phyloP scores from a whole-genome alignment of 257 asterid species.

The Solanum bukasovii region DNA sequence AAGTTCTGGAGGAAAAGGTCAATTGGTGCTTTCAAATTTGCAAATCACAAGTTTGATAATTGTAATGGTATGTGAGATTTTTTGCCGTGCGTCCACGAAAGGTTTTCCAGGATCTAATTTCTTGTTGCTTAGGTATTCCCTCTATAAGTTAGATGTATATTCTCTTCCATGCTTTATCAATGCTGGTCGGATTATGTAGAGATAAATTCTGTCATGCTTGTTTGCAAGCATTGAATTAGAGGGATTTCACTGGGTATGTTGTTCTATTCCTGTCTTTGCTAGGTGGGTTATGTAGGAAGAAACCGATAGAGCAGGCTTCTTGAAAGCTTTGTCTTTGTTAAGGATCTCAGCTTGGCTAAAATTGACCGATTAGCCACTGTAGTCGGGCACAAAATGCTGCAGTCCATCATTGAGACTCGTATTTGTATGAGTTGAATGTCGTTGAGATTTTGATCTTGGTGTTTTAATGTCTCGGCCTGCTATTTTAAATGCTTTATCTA shows the following conservation, averaged over 20 bases:
- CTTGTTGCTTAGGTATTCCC: not conserved
- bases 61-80: not conserved
- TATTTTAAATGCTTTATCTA: not conserved
- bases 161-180: not conserved
- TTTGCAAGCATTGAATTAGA: not conserved
- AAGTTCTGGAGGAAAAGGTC: not conserved
- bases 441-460: not conserved
- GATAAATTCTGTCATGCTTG: not conserved
- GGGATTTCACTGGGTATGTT: not conserved
- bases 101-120: not conserved
- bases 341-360: not conserved
- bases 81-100: not conserved
- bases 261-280: not conserved
- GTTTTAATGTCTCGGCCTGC: not conserved
- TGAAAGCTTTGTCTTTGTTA: not conserved
- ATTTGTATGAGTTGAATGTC: not conserved
- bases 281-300: not conserved
- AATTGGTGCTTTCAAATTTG: not conserved
- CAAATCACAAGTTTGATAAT: not conserved
- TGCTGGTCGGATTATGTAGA: not conserved
- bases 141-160: not conserved
- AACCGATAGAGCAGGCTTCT: not conserved
- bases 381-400: not conserved
- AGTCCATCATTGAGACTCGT: not conserved
- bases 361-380: not conserved